Evolutionary conservation across 371 early-diverging fungal genomes (phyloP), one percentile per base, ranked within the genome.

Genomic region (Mucor irregularis): DNA sequence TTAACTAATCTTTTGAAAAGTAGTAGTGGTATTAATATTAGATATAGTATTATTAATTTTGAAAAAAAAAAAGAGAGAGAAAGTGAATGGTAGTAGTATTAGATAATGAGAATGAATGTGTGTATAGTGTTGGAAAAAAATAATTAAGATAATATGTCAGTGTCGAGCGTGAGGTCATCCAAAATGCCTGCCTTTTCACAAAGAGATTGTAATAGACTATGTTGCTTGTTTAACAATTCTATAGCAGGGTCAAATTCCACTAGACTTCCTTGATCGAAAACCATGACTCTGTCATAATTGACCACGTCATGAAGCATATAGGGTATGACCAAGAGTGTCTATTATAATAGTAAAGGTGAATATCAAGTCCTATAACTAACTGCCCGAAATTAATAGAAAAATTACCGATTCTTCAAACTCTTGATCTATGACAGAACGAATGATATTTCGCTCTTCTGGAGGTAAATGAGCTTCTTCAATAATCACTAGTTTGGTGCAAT

Each of bases 251-350:
- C 93, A 56, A 82, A 85, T 69, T 96, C 96, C 5, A 83, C 84
- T n/a, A 94, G 80, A 16, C 56, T 69, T 13, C 93, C 93, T 40
- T 85, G 68, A 52, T 88, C 87, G 49, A 91, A 70, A 3, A 77
- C 70, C 61, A 77, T 72, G 19, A 68, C 74, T 31, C 72, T 71
- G 55, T 86, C 86, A 61, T 69, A 75, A 53, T 87, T 84, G 43
- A 82, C 78, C 8, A 88, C 81, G 11, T 83, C 88, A 62, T 79
- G 81, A 50, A 94, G 81, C 5, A 89, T 73, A 66, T 91, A 89
- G 5, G 92, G 92, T 62, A 96, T 94, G 19, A 89, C 86, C 22
- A 96, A 58, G 2, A 95, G 72, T 0, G 95, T 94, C 76, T 89
- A 84, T 34, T 6, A 33, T 6, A 44, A 42, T 14, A 28, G 16